phyloP scores from a whole-genome alignment of 2,329 filamentous ascomycete genomes.

The Fusarium staphyleae region DNA sequence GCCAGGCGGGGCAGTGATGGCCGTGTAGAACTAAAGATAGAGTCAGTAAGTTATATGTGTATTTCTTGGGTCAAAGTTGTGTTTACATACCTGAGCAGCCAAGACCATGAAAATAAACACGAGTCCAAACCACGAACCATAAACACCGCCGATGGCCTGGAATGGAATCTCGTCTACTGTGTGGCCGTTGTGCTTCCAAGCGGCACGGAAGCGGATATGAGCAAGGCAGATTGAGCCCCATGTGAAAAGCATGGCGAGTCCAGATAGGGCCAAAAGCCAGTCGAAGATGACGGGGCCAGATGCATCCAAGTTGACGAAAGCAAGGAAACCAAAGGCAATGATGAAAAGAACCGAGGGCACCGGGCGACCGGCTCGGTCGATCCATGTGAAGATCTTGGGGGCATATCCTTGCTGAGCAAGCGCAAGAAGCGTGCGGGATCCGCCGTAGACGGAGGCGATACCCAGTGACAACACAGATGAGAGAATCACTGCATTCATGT shows the following conservation, averaged over 20 bases:
- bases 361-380: conserved; percentile 61
- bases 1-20: conserved; percentile 52
- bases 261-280: conserved; percentile 70
- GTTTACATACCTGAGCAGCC: conserved; percentile 53
- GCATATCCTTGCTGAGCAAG: conserved; percentile 63
- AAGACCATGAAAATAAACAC: conserved; percentile 61
- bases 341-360: conserved; percentile 54
- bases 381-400: conserved; percentile 60
- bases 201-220: conserved; percentile 70
- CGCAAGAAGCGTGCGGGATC: conserved; percentile 62
- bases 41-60: not conserved
- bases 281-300: conserved; percentile 62
- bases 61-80: fast-evolving
- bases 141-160: conserved; percentile 64
- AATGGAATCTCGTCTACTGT: conserved; percentile 71
- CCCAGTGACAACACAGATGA: conserved; percentile 62
- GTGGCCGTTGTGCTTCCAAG: conserved; percentile 65
- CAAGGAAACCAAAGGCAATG: conserved; percentile 56
- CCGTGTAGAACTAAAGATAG: conserved; percentile 44
- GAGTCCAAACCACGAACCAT: conserved; percentile 71
- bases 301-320: conserved; percentile 54
- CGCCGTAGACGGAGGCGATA: conserved; percentile 62
- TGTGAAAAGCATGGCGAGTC: conserved; percentile 67
- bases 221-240: conserved; percentile 69
- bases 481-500: conserved; percentile 63